phyloP scores from a whole-genome alignment of 331 rosid species.

The Prunus yedoensis region DNA sequence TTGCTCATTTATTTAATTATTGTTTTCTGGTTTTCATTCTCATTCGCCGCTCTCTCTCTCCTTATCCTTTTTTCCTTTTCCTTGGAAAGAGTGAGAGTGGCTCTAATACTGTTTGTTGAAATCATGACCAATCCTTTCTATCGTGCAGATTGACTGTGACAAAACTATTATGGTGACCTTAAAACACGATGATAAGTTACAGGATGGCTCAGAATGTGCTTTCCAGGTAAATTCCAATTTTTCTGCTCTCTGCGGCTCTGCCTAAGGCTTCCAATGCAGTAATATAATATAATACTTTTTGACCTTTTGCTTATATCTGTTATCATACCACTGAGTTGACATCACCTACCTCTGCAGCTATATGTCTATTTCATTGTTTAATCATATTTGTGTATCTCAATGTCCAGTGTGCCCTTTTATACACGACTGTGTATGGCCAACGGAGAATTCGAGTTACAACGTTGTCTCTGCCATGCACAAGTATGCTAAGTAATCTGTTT shows the following conservation, averaged over 20 bases:
- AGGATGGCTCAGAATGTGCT: conserved; percentile 96
- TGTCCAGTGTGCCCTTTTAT: conserved; percentile 88
- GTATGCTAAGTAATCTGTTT: conserved; percentile 89
- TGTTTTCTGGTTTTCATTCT: not conserved
- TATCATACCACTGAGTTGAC: not conserved
- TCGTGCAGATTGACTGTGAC: conserved; percentile 90
- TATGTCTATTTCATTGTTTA: conserved; percentile 12
- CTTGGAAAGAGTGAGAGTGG: not conserved
- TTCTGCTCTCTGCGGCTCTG: conserved; percentile 24
- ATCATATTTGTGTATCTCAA: not conserved
- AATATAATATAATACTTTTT: not conserved
- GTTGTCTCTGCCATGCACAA: conserved; percentile 90
- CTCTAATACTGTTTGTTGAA: not conserved
- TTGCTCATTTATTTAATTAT: not conserved
- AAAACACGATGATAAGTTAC: conserved; percentile 96
- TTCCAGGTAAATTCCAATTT: conserved; percentile 70
- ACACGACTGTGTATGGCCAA: conserved; percentile 91
- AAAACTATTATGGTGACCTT: conserved; percentile 85
- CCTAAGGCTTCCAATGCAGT: conserved; percentile 17
- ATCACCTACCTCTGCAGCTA: conserved; percentile 16
- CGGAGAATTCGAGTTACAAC: conserved; percentile 88
- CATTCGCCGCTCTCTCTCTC: not conserved
- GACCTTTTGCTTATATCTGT: conserved; percentile 2
- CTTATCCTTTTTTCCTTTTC: not conserved
- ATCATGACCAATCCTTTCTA: not conserved